phyloP scores from a whole-genome alignment of 257 asterid species.

The Pogostemon cablin region DNA sequence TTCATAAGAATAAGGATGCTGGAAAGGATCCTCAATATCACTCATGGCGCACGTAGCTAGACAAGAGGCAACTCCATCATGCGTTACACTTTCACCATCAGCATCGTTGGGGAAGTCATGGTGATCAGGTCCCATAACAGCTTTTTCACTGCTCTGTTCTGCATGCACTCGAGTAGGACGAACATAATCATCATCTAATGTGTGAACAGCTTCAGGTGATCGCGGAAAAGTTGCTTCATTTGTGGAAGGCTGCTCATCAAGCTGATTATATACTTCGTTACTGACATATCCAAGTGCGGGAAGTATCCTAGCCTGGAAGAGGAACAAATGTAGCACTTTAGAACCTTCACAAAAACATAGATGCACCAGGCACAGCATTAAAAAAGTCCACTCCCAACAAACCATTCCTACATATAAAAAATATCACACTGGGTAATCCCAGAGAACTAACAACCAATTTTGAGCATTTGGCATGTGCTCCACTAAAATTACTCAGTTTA shows the following conservation, averaged over 20 bases:
- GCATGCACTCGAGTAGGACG: slow-evolving; percentile 38
- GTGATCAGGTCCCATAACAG: slow-evolving; percentile 36
- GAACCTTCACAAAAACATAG: slow-evolving; percentile 14
- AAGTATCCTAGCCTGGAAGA: slow-evolving; percentile 87
- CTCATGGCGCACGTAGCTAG: slow-evolving; percentile 84
- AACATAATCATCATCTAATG: slow-evolving; percentile 34
- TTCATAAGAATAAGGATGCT: slow-evolving; percentile 54
- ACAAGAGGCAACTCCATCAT: slow-evolving; percentile 78
- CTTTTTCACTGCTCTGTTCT: slow-evolving; percentile 40
- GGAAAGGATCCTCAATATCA: slow-evolving; percentile 73
- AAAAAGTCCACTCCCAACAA: too few relatives aligned
- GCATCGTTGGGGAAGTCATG: slow-evolving; percentile 45
- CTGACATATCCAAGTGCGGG: slow-evolving; percentile 60
- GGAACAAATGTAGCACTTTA: slow-evolving; percentile 15
- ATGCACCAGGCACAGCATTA: neutral
- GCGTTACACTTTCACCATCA: slow-evolving; percentile 64
- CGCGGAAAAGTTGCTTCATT: slow-evolving; percentile 35
- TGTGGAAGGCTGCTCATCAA: slow-evolving; percentile 41
- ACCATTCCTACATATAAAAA: too few relatives aligned
- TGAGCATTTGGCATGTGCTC: neutral
- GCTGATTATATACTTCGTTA: slow-evolving; percentile 43
- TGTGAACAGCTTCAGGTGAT: slow-evolving; percentile 39
- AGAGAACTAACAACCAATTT: neutral
- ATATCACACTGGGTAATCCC: neutral
- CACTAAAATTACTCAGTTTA: neutral